phyloP scores from a whole-genome alignment of 2,329 filamentous ascomycete genomes.

The Fusarium annulatum region DNA sequence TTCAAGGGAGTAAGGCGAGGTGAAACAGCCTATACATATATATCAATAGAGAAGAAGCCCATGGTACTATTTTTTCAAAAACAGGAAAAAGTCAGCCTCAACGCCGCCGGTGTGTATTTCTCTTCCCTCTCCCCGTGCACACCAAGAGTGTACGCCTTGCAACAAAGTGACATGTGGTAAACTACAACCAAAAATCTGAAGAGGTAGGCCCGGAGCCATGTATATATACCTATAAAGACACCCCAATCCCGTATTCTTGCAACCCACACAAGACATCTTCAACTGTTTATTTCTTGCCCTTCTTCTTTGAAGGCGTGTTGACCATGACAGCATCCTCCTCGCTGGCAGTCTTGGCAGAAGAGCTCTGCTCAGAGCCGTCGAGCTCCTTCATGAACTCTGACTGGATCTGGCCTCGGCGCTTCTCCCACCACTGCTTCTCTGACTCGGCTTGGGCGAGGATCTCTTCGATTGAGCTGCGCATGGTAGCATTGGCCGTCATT shows the following conservation, averaged over 20 bases:
- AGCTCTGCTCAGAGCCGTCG: slow-evolving; percentile 68
- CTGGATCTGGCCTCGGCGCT: slow-evolving; percentile 78
- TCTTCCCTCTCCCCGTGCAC: background rate
- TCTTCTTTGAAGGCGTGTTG: slow-evolving; percentile 70
- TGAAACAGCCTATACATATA: slow-evolving; percentile 14
- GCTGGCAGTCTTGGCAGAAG: slow-evolving; percentile 52
- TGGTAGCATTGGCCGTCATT: slow-evolving; percentile 84
- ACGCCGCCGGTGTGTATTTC: slow-evolving; percentile 27
- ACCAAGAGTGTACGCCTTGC: slow-evolving; percentile 1
- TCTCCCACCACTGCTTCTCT: slow-evolving; percentile 95
- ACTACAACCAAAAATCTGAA: slow-evolving; percentile 16
- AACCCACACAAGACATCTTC: background rate
- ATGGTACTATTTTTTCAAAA: slow-evolving; percentile 29
- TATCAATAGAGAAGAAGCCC: slow-evolving; percentile 38
- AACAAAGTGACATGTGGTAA: slow-evolving; percentile 8
- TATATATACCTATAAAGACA: background rate
- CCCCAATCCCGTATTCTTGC: background rate
- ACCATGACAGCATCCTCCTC: slow-evolving; percentile 75
- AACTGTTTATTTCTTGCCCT: slow-evolving; percentile 56
- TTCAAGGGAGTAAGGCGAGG: slow-evolving; percentile 31
- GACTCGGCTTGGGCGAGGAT: slow-evolving; percentile 76
- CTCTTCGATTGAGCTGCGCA: slow-evolving; percentile 80
- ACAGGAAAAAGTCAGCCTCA: slow-evolving; percentile 9
- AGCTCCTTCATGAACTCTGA: slow-evolving; percentile 87
- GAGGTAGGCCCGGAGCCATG: slow-evolving; percentile 1